These are phyloP conservation scores for Penicillium egyptiacum DNA, from an alignment of 495 filamentous ascomycete species.

Conservation along the genomic window DNA sequence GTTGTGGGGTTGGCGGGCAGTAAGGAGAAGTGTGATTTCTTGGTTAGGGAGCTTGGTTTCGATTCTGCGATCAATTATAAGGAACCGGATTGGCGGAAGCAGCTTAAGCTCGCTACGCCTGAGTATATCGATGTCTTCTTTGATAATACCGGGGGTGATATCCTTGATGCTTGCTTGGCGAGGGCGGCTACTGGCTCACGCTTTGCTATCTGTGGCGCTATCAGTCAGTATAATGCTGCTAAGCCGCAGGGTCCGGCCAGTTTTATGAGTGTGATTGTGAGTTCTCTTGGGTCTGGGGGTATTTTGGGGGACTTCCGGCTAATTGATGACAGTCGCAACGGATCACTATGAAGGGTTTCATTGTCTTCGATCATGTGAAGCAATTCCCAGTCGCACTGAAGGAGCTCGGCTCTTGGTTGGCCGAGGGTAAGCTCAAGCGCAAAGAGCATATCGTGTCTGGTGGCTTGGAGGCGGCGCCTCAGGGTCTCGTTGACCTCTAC, in stretches of 20 bases:
- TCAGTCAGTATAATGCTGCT: constrained; percentile 53
- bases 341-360: constrained; percentile 56
- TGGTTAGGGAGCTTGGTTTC: constrained; percentile 51
- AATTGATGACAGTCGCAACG: constrained; percentile 43
- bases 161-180: constrained; percentile 53
- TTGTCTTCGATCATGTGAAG: constrained; percentile 53
- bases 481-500: constrained; percentile 51
- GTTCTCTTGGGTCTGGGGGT: constrained; percentile 11
- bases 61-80: constrained; percentile 59
- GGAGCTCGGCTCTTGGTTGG: constrained; percentile 50
- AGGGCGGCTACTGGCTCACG: constrained; percentile 47
- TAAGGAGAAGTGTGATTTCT: constrained; percentile 49
- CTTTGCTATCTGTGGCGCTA: constrained; percentile 56
- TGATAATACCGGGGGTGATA: constrained; percentile 57
- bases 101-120: constrained; percentile 48
- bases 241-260: constrained; percentile 48
- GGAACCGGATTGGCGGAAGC: constrained; percentile 50
- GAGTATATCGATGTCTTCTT: constrained; percentile 59
- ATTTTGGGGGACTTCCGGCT: constrained; percentile 13
- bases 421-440: constrained; percentile 55
- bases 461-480: constrained; percentile 49
- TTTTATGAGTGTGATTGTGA: constrained; percentile 53
- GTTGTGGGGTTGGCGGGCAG: constrained; percentile 55
- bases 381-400: constrained; percentile 46
- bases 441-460: constrained; percentile 56